Percentiles rank a stretch among this genome's conserved stretches.
Evolutionary conservation across 495 filamentous ascomycete genomes (phyloP).

Genomic region (Aspergillus bertholletiae): DNA sequence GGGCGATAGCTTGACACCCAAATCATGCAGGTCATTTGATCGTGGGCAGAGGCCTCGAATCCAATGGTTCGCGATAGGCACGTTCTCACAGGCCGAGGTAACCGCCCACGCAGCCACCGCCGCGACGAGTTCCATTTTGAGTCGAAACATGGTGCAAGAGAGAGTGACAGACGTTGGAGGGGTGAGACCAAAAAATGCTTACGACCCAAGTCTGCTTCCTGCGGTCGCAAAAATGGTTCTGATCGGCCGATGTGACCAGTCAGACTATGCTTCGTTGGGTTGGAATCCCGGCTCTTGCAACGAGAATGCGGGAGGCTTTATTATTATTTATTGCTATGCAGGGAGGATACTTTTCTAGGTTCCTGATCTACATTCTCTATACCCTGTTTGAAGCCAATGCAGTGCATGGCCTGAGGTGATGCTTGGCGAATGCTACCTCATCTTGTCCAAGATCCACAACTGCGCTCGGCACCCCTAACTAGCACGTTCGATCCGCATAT

Average conservation of each 20-base stretch:
- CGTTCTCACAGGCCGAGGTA: slow-evolving; percentile 8
- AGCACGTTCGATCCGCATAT: neutral
- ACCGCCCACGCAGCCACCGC: slow-evolving; percentile 22
- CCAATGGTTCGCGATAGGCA: slow-evolving; percentile 1
- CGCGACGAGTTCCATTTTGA: slow-evolving; percentile 19
- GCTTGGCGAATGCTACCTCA: neutral
- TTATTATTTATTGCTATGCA: slow-evolving; percentile 4
- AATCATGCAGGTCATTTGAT: slow-evolving; percentile 9
- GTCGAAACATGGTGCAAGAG: slow-evolving; percentile 25
- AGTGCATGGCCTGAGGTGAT: neutral
- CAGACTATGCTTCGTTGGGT: neutral
- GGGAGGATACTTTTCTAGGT: neutral
- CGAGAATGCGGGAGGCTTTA: neutral
- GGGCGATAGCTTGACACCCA: slow-evolving; percentile 34
- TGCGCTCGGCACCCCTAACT: neutral
- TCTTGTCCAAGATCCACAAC: neutral
- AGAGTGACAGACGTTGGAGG: too few relatives aligned
- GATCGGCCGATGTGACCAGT: neutral
- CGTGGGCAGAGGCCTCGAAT: slow-evolving; percentile 5
- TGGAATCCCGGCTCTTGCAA: neutral
- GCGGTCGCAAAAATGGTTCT: neutral
- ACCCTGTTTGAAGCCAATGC: neutral
- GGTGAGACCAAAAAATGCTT: too few relatives aligned
- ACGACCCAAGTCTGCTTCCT: neutral
- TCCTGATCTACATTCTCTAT: neutral